Base-by-base conservation (phyloP, 2,329 filamentous ascomycete genomes). In the Myriosclerotinia duriaeana region DNA sequence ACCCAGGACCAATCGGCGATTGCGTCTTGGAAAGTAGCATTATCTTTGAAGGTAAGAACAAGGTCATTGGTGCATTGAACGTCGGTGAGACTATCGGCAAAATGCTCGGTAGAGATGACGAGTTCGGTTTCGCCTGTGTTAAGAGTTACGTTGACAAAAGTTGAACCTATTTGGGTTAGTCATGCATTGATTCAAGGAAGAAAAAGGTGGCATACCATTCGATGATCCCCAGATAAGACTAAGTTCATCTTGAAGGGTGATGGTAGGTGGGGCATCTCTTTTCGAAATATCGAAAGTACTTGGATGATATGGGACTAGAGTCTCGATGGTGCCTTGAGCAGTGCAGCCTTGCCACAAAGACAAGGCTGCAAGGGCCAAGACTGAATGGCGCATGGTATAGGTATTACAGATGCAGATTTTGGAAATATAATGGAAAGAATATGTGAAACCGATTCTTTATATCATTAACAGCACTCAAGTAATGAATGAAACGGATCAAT, bases 81-180 rank as follows among this genome's bases (percentile, higher is more conserved):
- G 6, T 46, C 50, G 8, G 42, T 55, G 8, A 67, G 54, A 38
- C 40, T 50, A 12, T 58, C 53, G 8, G 61, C 17, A 17, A 67
- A 67, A 30, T 64, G 40, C 17, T 67, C 65, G 3, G 60, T 67
- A 5, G 65, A 67, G 2, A 67, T 58, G 11, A 67, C 53, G 26
- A 64, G 61, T 22, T 64, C 61, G 7, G 60, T 64, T 4, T 67
- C 59, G 36, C 59, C 53, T 14, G 65, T 67, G 26, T 53, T 56
- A n/a, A 67, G 53, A 5, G 65, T 67, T 40, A 67, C 53, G 11
- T 67, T 67, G 61, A 64, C 65, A 17, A 64, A 67, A 12, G 61
- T 67, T 12, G 59, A 53, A 8, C 63, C 64, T 65, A 12, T 42
- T 48, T 40, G 7, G 3, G 26, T 65, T 60, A 65, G 46, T 12